Evolutionary conservation across 768 basidiomycete genomes (phyloP).

Genomic region (Clitopilus passeckerianus): DNA sequence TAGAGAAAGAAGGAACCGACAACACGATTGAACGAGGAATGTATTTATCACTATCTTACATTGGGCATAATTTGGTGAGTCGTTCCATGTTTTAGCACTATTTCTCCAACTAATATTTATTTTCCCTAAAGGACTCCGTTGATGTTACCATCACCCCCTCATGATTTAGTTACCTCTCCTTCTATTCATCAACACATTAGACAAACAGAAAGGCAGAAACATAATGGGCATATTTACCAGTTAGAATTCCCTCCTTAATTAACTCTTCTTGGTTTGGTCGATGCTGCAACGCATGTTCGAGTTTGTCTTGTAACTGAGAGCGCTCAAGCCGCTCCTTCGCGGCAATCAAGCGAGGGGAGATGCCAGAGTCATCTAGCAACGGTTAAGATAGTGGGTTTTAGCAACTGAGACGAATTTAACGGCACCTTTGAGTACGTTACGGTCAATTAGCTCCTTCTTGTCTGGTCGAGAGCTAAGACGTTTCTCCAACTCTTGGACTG

Average conservation of each 20-base stretch:
- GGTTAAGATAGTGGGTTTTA: no score
- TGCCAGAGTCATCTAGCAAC: slow-evolving; percentile 49
- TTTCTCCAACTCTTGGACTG: slow-evolving; percentile 43
- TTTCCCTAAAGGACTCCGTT: neutral
- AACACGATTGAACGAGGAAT: neutral
- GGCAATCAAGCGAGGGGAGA: slow-evolving; percentile 58
- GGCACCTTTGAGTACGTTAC: slow-evolving; percentile 66
- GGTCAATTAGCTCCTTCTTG: slow-evolving; percentile 57
- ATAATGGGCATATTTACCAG: slow-evolving; percentile 11
- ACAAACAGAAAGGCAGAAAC: no score
- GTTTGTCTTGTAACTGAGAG: slow-evolving; percentile 64
- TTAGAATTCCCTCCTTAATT: slow-evolving; percentile 60
- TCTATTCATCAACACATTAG: no score
- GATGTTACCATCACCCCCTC: no score
- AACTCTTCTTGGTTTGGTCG: slow-evolving; percentile 60
- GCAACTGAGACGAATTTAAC: no score
- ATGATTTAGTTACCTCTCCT: no score
- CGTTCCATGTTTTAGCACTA: neutral
- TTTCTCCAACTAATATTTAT: neutral
- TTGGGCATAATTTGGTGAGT: neutral
- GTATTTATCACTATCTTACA: neutral
- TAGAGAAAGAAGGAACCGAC: slow-evolving; percentile 28
- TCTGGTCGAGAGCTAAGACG: slow-evolving; percentile 49
- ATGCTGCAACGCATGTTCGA: slow-evolving; percentile 53
- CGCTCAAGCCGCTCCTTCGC: slow-evolving; percentile 54